Evolutionary conservation across 108 stramenopile genomes (phyloP).

Genomic region (Parietichytrium sp.): DNA sequence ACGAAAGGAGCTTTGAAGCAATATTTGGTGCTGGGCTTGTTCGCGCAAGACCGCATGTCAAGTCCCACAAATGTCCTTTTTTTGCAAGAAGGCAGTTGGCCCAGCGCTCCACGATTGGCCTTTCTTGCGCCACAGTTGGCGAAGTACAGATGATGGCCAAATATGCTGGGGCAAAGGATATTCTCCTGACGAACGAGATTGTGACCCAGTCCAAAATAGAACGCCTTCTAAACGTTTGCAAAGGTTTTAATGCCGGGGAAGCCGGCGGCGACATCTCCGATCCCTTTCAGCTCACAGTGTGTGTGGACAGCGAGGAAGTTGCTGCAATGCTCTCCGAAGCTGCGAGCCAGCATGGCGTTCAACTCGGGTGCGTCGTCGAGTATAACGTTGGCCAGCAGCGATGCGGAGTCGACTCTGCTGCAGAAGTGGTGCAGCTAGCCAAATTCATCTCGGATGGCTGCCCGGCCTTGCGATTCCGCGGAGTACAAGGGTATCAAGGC

Average conservation of each 20-base stretch:
- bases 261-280: neutral
- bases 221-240: neutral
- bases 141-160: constrained; percentile 36
- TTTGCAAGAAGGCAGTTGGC: neutral
- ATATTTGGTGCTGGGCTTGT: too few relatives aligned
- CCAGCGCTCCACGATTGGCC: neutral
- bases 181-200: constrained; percentile 38
- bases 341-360: neutral
- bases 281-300: neutral
- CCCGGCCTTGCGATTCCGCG: neutral
- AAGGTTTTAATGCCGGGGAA: too few relatives aligned
- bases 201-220: neutral
- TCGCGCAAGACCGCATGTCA: neutral
- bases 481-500: constrained; percentile 42
- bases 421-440: neutral
- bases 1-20: too few relatives aligned
- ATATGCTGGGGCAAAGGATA: neutral
- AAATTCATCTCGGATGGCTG: neutral
- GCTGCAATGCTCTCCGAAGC: neutral
- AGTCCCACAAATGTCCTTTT: neutral
- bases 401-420: neutral
- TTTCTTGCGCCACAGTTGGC: neutral
- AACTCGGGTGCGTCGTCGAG: constrained; percentile 38
- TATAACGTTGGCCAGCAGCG: constrained; percentile 42
- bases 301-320: neutral